A percentile compares a stretch with the other conserved stretches of the same genome.
Conservation (phyloP, 2,329 filamentous ascomycete species). For the Fusarium metavorans region DNA sequence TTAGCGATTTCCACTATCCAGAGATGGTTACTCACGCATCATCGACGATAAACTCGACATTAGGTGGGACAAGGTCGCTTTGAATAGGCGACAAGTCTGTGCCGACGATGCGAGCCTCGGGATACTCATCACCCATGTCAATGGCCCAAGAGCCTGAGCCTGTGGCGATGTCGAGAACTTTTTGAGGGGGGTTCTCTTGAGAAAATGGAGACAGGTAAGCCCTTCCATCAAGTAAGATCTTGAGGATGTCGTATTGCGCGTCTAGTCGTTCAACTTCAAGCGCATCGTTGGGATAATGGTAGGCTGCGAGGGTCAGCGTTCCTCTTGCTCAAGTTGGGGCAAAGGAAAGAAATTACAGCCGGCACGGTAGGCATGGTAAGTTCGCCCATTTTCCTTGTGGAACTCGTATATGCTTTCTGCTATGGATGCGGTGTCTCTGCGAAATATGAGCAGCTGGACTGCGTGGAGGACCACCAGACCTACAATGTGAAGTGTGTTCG, state of each 20-base stretch:
- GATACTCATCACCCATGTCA: not conserved
- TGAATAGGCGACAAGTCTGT: constrained; percentile 5
- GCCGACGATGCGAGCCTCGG: not conserved
- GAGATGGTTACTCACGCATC: not conserved
- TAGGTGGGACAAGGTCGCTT: not conserved
- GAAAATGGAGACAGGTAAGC: not conserved
- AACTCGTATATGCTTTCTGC: not conserved
- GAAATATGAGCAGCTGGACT: not conserved
- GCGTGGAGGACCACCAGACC: not conserved
- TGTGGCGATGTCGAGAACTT: constrained; percentile 4
- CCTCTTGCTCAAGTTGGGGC: not conserved
- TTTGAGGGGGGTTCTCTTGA: not conserved
- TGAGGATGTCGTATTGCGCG: not conserved
- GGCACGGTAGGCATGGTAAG: not conserved
- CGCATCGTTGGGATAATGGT: not conserved
- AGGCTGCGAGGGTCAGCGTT: not conserved
- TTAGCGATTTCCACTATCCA: not conserved
- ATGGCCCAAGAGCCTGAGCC: constrained; percentile 4
- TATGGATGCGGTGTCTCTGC: not conserved
- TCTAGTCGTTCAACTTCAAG: not conserved
- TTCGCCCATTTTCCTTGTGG: not conserved
- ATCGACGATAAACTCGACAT: constrained; percentile 1
- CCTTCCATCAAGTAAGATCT: not conserved
- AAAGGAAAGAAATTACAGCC: not conserved
- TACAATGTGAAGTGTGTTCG: not conserved